Conservation (phyloP, 164 flowering plant genomes). For the Kalanchoe fedtschenkoi region DNA sequence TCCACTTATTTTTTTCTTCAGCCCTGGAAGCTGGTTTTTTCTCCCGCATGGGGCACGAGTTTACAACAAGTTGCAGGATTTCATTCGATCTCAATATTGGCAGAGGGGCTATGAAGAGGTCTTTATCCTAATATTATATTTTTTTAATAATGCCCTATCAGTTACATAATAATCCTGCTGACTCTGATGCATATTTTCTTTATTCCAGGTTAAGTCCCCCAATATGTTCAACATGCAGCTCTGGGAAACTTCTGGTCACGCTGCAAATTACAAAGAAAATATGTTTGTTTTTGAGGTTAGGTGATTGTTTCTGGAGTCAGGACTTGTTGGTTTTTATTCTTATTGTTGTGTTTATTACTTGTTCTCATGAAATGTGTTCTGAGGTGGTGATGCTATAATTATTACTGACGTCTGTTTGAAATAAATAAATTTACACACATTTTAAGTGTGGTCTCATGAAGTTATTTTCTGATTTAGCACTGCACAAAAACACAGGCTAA, state of each 20-base stretch:
- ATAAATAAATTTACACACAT: no score
- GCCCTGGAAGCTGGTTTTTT: conserved; percentile 99
- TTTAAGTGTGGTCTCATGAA: no score
- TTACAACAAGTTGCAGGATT: conserved; percentile 83
- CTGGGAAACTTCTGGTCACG: conserved; percentile 98
- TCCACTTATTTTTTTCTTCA: conserved; percentile 22
- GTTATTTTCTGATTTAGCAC: no score
- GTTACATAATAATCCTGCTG: background rate
- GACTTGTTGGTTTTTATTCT: background rate
- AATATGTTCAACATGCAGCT: conserved; percentile 96
- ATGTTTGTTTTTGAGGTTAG: conserved; percentile 94
- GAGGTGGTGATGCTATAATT: background rate
- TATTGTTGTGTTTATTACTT: no score
- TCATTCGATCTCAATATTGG: conserved; percentile 56
- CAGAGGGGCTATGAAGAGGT: conserved; percentile 95
- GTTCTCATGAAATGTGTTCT: background rate
- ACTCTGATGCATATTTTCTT: conserved; percentile 10
- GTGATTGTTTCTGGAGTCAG: background rate
- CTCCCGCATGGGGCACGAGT: conserved; percentile 83
- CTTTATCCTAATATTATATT: background rate
- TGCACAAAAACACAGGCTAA: no score
- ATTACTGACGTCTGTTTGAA: no score
- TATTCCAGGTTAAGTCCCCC: conserved; percentile 72
- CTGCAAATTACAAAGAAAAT: conserved; percentile 90
- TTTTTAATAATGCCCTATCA: background rate